Percentiles rank a stretch among this genome's conserved stretches.
phyloP scores from a whole-genome alignment of 1,139 yeast species.

The Taphrina deformans region DNA sequence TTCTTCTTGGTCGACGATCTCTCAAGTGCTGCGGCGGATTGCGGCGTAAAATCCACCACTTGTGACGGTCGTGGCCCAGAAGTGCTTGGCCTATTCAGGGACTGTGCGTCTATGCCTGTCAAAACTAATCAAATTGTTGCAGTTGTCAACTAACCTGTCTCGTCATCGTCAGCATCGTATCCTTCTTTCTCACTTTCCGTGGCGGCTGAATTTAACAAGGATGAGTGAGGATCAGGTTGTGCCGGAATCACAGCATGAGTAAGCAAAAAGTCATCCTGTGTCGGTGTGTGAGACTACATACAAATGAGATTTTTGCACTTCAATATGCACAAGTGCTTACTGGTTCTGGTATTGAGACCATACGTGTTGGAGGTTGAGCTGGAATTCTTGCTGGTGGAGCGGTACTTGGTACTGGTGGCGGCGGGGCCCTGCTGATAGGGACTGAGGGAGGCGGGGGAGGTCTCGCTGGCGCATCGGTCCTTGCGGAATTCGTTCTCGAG shows the following conservation, averaged over 20 bases:
- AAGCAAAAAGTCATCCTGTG: neutral
- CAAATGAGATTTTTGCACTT: neutral
- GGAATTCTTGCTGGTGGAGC: conserved; percentile 40
- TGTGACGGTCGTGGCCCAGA: neutral
- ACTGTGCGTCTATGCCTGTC: neutral
- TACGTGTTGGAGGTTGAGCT: conserved; percentile 7
- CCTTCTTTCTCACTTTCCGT: conserved; percentile 22
- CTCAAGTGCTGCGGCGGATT: neutral
- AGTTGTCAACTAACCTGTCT: neutral
- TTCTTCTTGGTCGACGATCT: conserved; percentile 17
- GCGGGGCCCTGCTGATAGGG: conserved; percentile 41
- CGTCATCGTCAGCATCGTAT: conserved; percentile 34
- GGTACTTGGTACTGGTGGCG: conserved; percentile 40
- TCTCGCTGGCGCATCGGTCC: conserved; percentile 3
- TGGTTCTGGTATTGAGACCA: conserved; percentile 26
- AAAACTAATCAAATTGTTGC: neutral
- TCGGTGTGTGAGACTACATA: neutral
- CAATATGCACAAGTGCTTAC: neutral
- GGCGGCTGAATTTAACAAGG: neutral
- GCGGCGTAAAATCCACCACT: neutral
- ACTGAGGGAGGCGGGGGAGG: conserved; percentile 41
- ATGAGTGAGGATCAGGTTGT: neutral
- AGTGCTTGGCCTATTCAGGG: neutral
- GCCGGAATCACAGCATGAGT: neutral
- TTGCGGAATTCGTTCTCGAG: conserved; percentile 10